Percentiles rank a stretch among this genome's conserved stretches.
phyloP scores from a whole-genome alignment of 129 eudicot species.

The Artemisia argyi region DNA sequence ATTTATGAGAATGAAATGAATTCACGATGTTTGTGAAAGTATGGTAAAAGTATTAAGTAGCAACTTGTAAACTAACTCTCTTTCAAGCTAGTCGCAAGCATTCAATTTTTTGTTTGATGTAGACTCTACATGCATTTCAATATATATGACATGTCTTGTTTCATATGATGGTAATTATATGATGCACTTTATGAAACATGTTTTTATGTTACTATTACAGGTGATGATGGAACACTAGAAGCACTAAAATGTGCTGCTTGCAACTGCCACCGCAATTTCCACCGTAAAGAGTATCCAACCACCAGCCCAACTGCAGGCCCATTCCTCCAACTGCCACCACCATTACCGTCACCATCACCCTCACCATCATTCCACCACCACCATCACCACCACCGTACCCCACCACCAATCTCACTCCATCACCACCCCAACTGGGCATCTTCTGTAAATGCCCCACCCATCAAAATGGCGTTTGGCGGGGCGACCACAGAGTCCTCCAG shows the following conservation, averaged over 20 bases:
- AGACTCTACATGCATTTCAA: too few relatives aligned
- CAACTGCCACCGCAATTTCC: conserved; percentile 95
- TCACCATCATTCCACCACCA: conserved; percentile 40
- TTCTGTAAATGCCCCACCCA: conserved; percentile 52
- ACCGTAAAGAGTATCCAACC: conserved; percentile 61
- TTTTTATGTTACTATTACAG: conserved; percentile 36
- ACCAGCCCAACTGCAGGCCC: conserved; percentile 38
- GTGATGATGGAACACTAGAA: conserved; percentile 86
- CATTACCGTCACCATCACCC: conserved; percentile 52
- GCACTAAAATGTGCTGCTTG: conserved; percentile 96
- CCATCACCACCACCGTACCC: conserved; percentile 49
- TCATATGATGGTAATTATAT: too few relatives aligned
- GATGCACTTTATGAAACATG: too few relatives aligned
- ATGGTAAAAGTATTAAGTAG: too few relatives aligned
- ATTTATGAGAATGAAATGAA: too few relatives aligned
- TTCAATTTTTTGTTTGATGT: too few relatives aligned
- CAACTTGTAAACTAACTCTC: too few relatives aligned
- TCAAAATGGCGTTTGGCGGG: conserved; percentile 59
- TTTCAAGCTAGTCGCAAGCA: too few relatives aligned
- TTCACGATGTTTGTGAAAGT: too few relatives aligned
- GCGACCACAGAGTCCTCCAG: conserved; percentile 69
- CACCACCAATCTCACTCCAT: conserved; percentile 25
- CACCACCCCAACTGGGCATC: conserved; percentile 52
- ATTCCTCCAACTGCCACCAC: conserved; percentile 67
- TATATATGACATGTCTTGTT: too few relatives aligned